Evolutionary conservation across 2,329 filamentous ascomycete species (phyloP).

Genomic region (Cladobotryum protrusum): DNA sequence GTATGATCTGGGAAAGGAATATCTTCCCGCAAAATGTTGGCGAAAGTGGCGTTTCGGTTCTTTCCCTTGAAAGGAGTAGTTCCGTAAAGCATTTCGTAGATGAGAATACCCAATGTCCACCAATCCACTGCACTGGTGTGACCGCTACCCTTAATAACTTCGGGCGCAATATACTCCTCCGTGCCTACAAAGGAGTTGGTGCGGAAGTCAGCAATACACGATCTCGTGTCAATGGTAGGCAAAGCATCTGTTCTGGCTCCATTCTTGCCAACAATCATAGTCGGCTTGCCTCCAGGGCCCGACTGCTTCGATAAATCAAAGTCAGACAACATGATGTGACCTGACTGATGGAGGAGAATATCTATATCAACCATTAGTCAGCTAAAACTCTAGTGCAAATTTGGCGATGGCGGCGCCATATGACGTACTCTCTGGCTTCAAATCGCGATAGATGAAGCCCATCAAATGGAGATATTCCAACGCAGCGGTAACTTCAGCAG

Average conservation of each 20-base stretch:
- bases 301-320: constrained; percentile 99
- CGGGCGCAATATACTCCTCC: constrained; percentile 97
- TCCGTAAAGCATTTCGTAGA: constrained; percentile 98
- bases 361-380: constrained; percentile 45
- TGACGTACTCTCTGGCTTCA: constrained; percentile 91
- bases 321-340: constrained; percentile 98
- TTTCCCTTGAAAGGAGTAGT: constrained; percentile 99
- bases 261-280: constrained; percentile 92
- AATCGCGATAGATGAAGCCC: constrained; percentile 97
- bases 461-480: constrained; percentile 96
- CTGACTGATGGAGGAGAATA: constrained; percentile 96
- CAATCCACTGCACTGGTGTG: constrained; percentile 98
- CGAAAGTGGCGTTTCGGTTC: constrained; percentile 96
- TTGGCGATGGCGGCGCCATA: no score
- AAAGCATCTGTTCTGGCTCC: constrained; percentile 80
- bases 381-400: not conserved
- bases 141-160: constrained; percentile 97
- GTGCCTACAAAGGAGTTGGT: constrained; percentile 98
- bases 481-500: constrained; percentile 92
- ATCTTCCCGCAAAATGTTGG: constrained; percentile 92
- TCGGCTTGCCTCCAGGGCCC: constrained; percentile 88
- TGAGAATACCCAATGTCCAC: constrained; percentile 96
- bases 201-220: constrained; percentile 95
- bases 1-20: constrained; percentile 91
- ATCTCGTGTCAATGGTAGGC: constrained; percentile 97